Conservation (phyloP, 495 filamentous ascomycete genomes). For the Talaromyces wortmannii region DNA sequence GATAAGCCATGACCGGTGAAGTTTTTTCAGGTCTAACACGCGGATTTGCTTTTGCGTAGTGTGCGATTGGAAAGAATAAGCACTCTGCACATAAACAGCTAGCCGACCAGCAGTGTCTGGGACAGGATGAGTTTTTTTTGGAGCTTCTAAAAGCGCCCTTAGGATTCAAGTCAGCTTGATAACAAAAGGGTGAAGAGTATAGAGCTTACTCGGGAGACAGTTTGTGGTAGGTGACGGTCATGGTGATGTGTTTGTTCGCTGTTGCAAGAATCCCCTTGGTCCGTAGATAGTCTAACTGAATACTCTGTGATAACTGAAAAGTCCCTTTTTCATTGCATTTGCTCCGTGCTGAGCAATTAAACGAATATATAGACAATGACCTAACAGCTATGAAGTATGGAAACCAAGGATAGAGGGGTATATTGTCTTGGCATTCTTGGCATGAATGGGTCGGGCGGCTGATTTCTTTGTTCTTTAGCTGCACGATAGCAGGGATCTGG, state of each 20-base stretch:
- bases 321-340: neutral
- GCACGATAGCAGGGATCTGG: neutral
- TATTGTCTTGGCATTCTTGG: neutral
- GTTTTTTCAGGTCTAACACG: conserved; percentile 62
- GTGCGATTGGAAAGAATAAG: conserved; percentile 80
- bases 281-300: neutral
- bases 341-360: neutral
- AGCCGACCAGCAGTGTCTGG: conserved; percentile 66
- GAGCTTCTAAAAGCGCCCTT: conserved; percentile 72
- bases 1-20: conserved; percentile 53
- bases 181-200: neutral
- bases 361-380: neutral
- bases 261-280: neutral
- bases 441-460: neutral
- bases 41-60: conserved; percentile 67
- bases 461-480: neutral
- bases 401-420: neutral
- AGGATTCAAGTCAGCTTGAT: neutral
- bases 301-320: neutral
- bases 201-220: conserved; percentile 60
- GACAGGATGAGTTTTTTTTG: conserved; percentile 67
- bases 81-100: conserved; percentile 64
- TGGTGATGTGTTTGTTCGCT: conserved; percentile 19
- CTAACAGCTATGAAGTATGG: neutral
- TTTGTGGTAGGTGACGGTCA: conserved; percentile 60